Evolutionary conservation across 179 eudicot genomes (phyloP).

Genomic region (Pouteria campechiana): DNA sequence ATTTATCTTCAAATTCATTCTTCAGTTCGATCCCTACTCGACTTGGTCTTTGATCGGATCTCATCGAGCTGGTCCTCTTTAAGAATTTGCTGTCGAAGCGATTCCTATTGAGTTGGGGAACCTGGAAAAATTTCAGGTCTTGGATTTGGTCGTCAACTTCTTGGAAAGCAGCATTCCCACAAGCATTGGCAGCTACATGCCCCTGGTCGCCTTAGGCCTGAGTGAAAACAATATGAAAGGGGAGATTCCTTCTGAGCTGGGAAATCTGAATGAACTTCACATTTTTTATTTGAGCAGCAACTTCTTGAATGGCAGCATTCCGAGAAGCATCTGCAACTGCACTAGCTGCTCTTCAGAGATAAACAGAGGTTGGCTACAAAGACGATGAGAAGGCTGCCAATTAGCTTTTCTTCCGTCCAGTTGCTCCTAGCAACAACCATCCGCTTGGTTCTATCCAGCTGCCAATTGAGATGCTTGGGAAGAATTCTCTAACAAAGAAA

Average conservation of each 20-base stretch:
- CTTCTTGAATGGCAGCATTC: too few relatives aligned
- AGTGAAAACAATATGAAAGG: conserved; percentile 42
- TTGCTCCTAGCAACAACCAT: too few relatives aligned
- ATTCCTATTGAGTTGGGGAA: conserved; percentile 46
- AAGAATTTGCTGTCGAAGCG: conserved; percentile 40
- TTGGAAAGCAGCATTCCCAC: conserved; percentile 50
- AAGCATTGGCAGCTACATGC: conserved; percentile 35
- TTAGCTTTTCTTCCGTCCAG: too few relatives aligned
- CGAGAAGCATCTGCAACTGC: too few relatives aligned
- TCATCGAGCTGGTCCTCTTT: conserved; percentile 24
- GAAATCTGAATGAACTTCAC: too few relatives aligned
- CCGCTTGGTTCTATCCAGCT: too few relatives aligned
- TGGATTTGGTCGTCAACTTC: conserved; percentile 45
- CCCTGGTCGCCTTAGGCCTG: conserved; percentile 25
- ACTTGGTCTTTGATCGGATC: conserved; percentile 37
- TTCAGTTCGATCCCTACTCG: conserved; percentile 46
- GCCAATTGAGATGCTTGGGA: too few relatives aligned
- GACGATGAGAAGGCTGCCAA: too few relatives aligned
- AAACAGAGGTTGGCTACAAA: too few relatives aligned
- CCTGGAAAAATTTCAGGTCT: conserved; percentile 21
- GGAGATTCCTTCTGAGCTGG: conserved; percentile 48
- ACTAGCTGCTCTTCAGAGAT: too few relatives aligned
- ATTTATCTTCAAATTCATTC: conserved; percentile 47
- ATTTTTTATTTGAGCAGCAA: too few relatives aligned
- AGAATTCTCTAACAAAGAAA: too few relatives aligned